Evolutionary conservation across 192 early-diverging fungal genomes (phyloP).

Genomic region (Gigaspora rosea): DNA sequence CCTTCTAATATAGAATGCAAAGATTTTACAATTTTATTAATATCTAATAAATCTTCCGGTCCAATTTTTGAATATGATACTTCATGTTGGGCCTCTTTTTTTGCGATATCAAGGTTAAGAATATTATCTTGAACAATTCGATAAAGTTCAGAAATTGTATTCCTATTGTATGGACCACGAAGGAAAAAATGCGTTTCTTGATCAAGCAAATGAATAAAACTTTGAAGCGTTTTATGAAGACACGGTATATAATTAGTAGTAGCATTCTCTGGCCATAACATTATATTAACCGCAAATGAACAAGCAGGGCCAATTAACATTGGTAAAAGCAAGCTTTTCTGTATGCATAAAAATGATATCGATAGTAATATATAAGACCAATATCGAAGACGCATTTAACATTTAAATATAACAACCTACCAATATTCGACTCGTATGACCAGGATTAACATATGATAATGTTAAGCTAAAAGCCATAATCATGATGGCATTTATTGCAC

Average conservation of each 20-base stretch:
- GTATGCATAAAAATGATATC: neutral
- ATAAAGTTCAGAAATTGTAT: constrained; percentile 5
- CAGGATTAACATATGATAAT: neutral
- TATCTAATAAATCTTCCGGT: constrained; percentile 12
- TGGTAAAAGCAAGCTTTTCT: constrained; percentile 14
- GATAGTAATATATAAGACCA: neutral
- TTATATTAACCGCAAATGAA: constrained; percentile 4
- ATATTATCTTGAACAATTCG: constrained; percentile 16
- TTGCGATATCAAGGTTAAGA: constrained; percentile 6
- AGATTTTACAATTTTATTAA: constrained; percentile 6
- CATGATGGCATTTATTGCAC: constrained; percentile 8
- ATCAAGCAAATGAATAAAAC: constrained; percentile 25
- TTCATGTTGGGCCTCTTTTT: constrained; percentile 16
- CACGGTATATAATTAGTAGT: constrained; percentile 25
- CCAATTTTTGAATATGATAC: constrained; percentile 25
- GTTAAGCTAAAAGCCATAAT: constrained; percentile 11
- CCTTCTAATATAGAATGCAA: constrained; percentile 17
- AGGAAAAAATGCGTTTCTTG: constrained; percentile 25
- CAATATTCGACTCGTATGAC: neutral
- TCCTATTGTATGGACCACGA: constrained; percentile 9
- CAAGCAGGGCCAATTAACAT: constrained; percentile 17
- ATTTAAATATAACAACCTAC: neutral
- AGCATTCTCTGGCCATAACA: constrained; percentile 24
- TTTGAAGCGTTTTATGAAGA: constrained; percentile 8
- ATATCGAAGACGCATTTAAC: neutral